phyloP scores from a whole-genome alignment of 2,329 filamentous ascomycete genomes.

The Monosporascus sp. region DNA sequence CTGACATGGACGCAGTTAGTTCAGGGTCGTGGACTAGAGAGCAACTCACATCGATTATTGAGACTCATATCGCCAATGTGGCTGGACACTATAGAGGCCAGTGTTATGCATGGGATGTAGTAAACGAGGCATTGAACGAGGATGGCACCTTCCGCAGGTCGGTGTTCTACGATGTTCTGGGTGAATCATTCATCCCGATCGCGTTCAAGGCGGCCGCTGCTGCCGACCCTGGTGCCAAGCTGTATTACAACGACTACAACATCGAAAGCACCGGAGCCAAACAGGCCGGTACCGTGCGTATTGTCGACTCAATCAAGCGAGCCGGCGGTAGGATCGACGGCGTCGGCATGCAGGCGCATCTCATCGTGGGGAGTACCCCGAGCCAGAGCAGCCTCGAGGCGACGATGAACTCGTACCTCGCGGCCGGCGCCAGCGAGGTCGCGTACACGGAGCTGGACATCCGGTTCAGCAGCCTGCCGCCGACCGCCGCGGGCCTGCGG shows the following conservation, averaged over 20 bases:
- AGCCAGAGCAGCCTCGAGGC: slow-evolving; percentile 36
- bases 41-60: slow-evolving; percentile 50
- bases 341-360: slow-evolving; percentile 57
- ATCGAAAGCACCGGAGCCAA: slow-evolving; percentile 49
- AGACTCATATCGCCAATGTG: slow-evolving; percentile 56
- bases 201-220: slow-evolving; percentile 52
- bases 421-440: slow-evolving; percentile 46
- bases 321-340: slow-evolving; percentile 55
- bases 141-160: slow-evolving; percentile 46
- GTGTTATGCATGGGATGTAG: slow-evolving; percentile 60
- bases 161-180: slow-evolving; percentile 51
- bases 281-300: slow-evolving; percentile 35
- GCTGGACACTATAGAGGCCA: slow-evolving; percentile 53
- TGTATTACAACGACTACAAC: slow-evolving; percentile 56
- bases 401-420: slow-evolving; percentile 44
- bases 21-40: slow-evolving; percentile 48
- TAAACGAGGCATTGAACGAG: slow-evolving; percentile 59
- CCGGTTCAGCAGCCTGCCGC: slow-evolving; percentile 40
- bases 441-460: slow-evolving; percentile 60
- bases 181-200: slow-evolving; percentile 50
- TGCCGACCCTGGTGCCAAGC: slow-evolving; percentile 49
- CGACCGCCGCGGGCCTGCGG: slow-evolving; percentile 31
- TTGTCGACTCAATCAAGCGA: slow-evolving; percentile 39
- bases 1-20: slow-evolving; percentile 16
- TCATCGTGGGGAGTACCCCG: slow-evolving; percentile 49